A percentile compares a stretch with the other conserved stretches of the same genome.
phyloP scores from a whole-genome alignment of 169 alveolate species.

The Cryptosporidium meleagridis region DNA sequence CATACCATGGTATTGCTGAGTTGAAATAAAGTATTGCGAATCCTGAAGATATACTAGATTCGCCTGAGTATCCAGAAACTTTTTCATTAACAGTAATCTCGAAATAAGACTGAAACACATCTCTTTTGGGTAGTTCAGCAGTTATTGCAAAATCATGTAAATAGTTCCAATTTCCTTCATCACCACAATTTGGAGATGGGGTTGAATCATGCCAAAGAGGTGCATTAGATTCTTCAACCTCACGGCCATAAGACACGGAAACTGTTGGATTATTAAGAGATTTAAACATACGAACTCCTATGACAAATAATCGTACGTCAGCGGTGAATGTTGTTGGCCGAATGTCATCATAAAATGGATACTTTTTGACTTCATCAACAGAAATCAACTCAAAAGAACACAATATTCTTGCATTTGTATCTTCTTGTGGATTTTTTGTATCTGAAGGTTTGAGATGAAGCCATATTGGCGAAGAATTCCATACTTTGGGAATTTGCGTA shows the following conservation, averaged over 20 bases:
- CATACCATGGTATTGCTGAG: conserved; percentile 68
- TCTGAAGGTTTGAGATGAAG: conserved; percentile 81
- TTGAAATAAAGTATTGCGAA: conserved; percentile 64
- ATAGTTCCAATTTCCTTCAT: conserved; percentile 80
- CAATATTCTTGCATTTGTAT: conserved; percentile 85
- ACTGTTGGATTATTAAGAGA: conserved; percentile 86
- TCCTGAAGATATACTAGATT: conserved; percentile 54
- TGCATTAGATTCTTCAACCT: conserved; percentile 82
- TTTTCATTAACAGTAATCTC: conserved; percentile 58
- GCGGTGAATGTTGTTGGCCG: conserved; percentile 86
- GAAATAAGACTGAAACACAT: conserved; percentile 55
- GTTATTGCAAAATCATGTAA: conserved; percentile 74
- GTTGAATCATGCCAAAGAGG: conserved; percentile 84
- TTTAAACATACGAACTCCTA: conserved; percentile 87
- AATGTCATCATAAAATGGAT: conserved; percentile 90
- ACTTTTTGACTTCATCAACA: conserved; percentile 79
- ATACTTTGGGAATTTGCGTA: conserved; percentile 86
- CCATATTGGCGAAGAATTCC: conserved; percentile 91
- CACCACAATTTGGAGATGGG: conserved; percentile 80
- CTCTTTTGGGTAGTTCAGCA: conserved; percentile 70
- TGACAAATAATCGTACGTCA: conserved; percentile 83
- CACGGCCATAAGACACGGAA: conserved; percentile 85
- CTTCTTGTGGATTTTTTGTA: conserved; percentile 79
- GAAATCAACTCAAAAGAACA: conserved; percentile 89
- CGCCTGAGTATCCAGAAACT: conserved; percentile 73